Base-by-base conservation (phyloP, 441 rosid genomes). In the Gossypium trilobum region DNA sequence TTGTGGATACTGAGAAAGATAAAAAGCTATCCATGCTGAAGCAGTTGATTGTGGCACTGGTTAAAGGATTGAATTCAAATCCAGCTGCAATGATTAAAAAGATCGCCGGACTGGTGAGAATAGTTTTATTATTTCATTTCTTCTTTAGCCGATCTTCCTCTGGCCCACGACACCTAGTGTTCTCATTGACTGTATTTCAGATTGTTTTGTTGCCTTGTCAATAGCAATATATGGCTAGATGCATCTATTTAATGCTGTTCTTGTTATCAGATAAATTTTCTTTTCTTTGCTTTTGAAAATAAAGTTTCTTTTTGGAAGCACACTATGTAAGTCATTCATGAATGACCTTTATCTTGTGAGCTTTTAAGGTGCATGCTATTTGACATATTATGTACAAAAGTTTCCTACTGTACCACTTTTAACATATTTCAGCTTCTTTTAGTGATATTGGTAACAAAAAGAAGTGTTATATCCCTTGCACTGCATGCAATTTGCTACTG, bases 81-180 rank as follows among this genome's bases (percentile, higher is more conserved):
- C 96, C 98, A 61, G 91, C 97, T 72, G 88, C 89, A 51, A 82
- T 89, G 83, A 87, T 93, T 59, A 95, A 91, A 84, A 95, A 95
- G 89, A 91, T 95, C 65, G 95, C 97, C 22, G 97, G 89, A 83
- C 82, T 93, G 98, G 99, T 95, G 75, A 84, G 85, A 76, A 51
- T 64, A 72, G 25, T 36, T 42, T 80, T 61, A 39, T 44, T 72
- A 46, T 36, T 72, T 54, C 59, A 68, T 74, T 29, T 73, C 70
- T 72, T 51, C 60, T 68, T 16, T 50, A 9, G 25, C 44, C 6
- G 5, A 7, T 63, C 68, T 31, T 33, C 29, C 68, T 13, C 20
- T 50, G 23, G 5, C 8, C 23, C 42, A 50, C 7, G 31, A 10
- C 27, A 2, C 19, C 64, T 6, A 36, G 6, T 48, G 62, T 55